These are phyloP conservation scores for Salicornia ramosissima DNA, from an alignment of 148 eudicot genomes.

Conservation along the genomic window DNA sequence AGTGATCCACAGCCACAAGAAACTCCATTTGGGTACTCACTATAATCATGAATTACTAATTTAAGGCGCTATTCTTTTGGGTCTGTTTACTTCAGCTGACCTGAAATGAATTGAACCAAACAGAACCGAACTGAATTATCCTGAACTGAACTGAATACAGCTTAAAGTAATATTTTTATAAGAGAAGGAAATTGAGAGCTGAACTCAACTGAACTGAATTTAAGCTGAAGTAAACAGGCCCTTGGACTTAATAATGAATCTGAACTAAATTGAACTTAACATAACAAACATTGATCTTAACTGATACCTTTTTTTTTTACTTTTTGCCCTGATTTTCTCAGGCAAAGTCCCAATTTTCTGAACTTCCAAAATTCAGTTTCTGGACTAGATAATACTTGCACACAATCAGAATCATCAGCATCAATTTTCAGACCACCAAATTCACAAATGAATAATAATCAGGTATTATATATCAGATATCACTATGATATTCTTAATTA, in stretches of 20 bases:
- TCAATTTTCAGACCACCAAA: slow-evolving; percentile 7
- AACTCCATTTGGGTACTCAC: slow-evolving; percentile 3
- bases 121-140: too few relatives aligned
- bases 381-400: not conserved
- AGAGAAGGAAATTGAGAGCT: too few relatives aligned
- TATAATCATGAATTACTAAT: not conserved
- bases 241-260: too few relatives aligned
- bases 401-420: slow-evolving; percentile 13
- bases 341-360: not conserved
- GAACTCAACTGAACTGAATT: too few relatives aligned
- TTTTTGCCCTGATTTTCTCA: not conserved
- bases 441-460: slow-evolving; percentile 18
- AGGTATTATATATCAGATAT: slow-evolving; percentile 15
- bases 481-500: not conserved
- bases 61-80: too few relatives aligned
- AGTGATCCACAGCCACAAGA: slow-evolving; percentile 6
- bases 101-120: too few relatives aligned
- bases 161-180: too few relatives aligned
- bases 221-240: too few relatives aligned
- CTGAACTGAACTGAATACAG: too few relatives aligned
- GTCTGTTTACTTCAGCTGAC: too few relatives aligned
- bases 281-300: not conserved
- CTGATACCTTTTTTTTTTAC: not conserved
- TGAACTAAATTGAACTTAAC: too few relatives aligned
- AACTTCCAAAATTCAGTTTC: slow-evolving; percentile 2